Conservation (phyloP, 108 stramenopile genomes). For the Nitzschia palea region DNA sequence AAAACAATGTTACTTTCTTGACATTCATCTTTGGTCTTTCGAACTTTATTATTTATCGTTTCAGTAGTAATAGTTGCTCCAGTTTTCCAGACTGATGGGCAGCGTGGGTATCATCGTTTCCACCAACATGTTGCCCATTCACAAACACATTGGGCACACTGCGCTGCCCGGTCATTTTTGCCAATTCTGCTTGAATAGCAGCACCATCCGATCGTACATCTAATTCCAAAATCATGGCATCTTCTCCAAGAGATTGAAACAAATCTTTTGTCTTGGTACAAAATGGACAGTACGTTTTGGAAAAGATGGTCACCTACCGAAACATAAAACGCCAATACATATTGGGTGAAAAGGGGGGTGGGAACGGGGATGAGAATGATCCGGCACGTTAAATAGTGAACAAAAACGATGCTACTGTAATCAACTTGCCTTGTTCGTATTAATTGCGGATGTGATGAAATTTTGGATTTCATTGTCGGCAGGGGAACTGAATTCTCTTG, state of each 20-base stretch:
- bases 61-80: constrained; percentile 15
- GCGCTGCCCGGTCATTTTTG: constrained; percentile 47
- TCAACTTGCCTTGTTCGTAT: constrained; percentile 15
- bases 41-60: too few species aligned
- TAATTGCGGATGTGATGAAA: constrained; percentile 11
- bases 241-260: constrained; percentile 42
- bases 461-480: background rate
- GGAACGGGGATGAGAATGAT: background rate
- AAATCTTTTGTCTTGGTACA: constrained; percentile 68
- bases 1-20: too few species aligned
- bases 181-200: constrained; percentile 44
- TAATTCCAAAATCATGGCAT: constrained; percentile 53
- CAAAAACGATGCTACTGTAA: too few species aligned
- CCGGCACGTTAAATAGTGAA: too few species aligned
- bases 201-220: constrained; percentile 64
- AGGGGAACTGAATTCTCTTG: too few species aligned
- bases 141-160: constrained; percentile 77
- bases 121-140: constrained; percentile 69
- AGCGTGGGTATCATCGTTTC: constrained; percentile 64
- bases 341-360: background rate
- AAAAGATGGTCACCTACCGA: constrained; percentile 46
- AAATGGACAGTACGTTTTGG: constrained; percentile 75
- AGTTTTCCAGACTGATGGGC: constrained; percentile 42
- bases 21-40: too few species aligned
- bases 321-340: background rate